Conservation (phyloP, 2,329 filamentous ascomycete genomes). For the Ascochyta pisi region DNA sequence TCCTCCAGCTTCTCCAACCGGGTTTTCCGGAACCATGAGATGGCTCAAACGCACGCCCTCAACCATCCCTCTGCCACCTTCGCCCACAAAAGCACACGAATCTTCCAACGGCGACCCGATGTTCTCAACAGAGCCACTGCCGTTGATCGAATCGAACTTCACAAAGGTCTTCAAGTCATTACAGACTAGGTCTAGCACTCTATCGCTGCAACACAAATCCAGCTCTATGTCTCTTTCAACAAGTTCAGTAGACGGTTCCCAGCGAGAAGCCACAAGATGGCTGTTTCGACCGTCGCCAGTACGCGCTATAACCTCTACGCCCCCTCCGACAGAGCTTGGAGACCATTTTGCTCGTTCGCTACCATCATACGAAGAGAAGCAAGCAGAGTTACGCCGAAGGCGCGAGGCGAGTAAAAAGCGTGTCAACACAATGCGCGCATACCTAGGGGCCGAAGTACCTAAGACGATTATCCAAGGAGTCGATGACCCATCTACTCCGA, state of each 20-base stretch:
- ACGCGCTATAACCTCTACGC: neutral
- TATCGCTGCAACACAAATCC: neutral
- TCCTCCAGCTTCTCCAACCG: neutral
- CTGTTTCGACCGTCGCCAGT: neutral
- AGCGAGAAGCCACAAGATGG: constrained; percentile 1
- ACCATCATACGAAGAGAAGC: neutral
- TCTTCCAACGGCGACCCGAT: neutral
- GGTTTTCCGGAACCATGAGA: neutral
- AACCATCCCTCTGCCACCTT: constrained; percentile 2
- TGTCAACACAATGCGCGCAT: neutral
- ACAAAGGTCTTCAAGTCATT: neutral
- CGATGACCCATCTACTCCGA: neutral
- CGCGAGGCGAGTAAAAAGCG: neutral
- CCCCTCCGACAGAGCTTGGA: neutral
- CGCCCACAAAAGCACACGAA: neutral
- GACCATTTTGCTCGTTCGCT: constrained; percentile 1
- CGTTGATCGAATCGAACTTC: neutral
- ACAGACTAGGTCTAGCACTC: neutral
- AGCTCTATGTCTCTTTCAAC: neutral
- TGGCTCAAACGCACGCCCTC: constrained; percentile 3
- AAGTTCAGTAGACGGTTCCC: neutral
- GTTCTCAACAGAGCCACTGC: neutral
- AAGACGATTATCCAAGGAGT: neutral
- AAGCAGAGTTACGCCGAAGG: neutral
- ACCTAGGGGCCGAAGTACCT: neutral